Evolutionary conservation across 129 eudicot species (phyloP).

Genomic region (carrot (Daucus carota)): DH1_v3.0 NC_030388.2:31023001-31023500

Average conservation of each 20-base stretch:
- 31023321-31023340: constrained; percentile 6
- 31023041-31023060: no score
- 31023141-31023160: no score
- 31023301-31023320: background rate
- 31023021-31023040: no score
- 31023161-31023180: no score
- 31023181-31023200: no score
- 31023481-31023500: background rate
- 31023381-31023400: background rate
- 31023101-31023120: no score
- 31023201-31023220: no score
- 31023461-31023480: background rate
- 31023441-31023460: background rate
- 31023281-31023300: constrained; percentile 1
- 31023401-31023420: background rate
- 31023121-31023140: no score
- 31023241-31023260: background rate
- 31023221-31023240: no score
- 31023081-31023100: no score
- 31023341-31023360: background rate
- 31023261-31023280: background rate
- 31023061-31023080: no score
- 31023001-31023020: no score
- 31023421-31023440: background rate
- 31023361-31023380: background rate